These are phyloP conservation scores for Calonectria leucothoes DNA, from an alignment of 2,329 filamentous ascomycete genomes.

Conservation along the genomic window DNA sequence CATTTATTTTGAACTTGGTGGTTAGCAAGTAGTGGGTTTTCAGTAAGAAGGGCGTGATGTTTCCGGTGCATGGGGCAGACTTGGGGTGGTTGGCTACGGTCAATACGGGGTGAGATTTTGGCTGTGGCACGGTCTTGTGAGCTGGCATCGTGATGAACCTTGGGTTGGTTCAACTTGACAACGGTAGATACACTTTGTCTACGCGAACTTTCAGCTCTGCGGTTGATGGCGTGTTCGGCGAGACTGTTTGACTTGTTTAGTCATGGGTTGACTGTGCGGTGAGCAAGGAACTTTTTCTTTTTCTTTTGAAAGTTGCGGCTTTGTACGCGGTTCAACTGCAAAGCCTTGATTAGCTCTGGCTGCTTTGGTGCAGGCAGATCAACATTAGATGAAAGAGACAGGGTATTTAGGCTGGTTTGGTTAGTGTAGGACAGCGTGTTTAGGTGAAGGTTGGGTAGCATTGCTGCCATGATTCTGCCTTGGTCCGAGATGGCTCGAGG, in stretches of 20 bases:
- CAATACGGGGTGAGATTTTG: not conserved
- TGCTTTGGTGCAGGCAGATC: not conserved
- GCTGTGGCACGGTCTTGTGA: not conserved
- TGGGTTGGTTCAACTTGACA: not conserved
- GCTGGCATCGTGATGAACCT: not conserved
- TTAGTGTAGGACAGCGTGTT: not conserved
- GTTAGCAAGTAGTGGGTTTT: too few relatives aligned
- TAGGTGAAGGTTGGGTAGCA: not conserved
- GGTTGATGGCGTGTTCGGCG: not conserved
- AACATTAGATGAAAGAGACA: not conserved
- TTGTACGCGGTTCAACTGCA: not conserved
- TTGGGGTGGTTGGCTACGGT: not conserved
- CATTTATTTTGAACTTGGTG: not conserved
- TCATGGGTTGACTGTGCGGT: not conserved
- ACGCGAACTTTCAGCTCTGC: not conserved
- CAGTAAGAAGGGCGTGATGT: not conserved
- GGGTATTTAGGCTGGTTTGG: not conserved
- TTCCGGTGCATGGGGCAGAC: not conserved
- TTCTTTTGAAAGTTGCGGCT: not conserved
- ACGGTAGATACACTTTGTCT: not conserved
- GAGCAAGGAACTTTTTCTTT: not conserved
- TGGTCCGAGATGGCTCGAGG: not conserved
- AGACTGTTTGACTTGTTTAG: not conserved
- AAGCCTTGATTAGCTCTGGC: not conserved
- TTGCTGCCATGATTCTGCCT: constrained; percentile 6